Evolutionary conservation across 768 basidiomycete genomes (phyloP), one percentile per base, ranked within the genome.

Genomic region (Chalciporus piperatus): DNA sequence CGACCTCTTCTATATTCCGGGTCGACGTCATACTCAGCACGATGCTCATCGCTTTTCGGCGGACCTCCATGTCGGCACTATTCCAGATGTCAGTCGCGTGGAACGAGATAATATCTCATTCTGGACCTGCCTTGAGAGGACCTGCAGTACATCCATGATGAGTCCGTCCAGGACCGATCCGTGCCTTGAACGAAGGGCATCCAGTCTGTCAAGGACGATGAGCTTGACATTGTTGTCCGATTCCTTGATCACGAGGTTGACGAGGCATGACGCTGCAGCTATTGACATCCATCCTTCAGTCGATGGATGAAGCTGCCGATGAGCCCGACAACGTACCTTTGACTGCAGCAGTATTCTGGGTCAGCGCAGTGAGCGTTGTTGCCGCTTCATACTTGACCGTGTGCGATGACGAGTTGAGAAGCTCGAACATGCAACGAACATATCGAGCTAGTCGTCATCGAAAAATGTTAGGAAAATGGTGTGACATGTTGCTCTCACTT

Each of bases 221-320:
- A 98, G 81, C 71, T 98, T 98, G 70, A 98, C 96, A 61, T 99
- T 99, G 73, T 98, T 99, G 73, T 98, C 96, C 2, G 94, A 92
- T 71, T 98, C 96, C 72, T 95, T 96, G 68, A 88, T 78, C 53
- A 94, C 85, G 41, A 98, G 82, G 57, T 83, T 89, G 61, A 97
- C 91, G 57, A 96, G 84, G 57, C 82, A 89, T 8, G 85, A 82
- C 3, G 94, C 95, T 43, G 94, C 89, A 55, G 96, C 95, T 96
- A 52, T 45, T 38, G 37, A 7, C 25, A 25, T 7, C 4, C 25
- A 35, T 30, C 22, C 52, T 58, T 48, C 19, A 41, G 47, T 33
- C 20, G 33, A 32, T 32, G 38, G 38, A 14, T 4, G 30, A 33
- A 35, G 25, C 22, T 47, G n/a, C n/a, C n/a, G n/a, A n/a, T n/a